Base-by-base conservation (phyloP, 1,284 basidiomycete species). In the Exobasidium cylindrosporum region DNA sequence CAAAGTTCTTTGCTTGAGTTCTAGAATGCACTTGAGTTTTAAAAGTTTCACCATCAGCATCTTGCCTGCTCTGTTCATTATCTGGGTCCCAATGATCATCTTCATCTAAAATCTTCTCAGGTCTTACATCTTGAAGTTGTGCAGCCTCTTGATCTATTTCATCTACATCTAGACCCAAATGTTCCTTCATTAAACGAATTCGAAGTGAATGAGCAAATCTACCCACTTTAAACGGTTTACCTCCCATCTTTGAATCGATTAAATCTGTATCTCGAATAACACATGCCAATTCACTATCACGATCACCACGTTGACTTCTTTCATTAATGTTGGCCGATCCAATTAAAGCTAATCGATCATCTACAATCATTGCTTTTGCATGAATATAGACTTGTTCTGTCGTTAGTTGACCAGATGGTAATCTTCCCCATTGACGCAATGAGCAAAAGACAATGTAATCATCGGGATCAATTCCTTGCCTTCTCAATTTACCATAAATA, bases 311-410 rank as follows among this genome's bases (percentile, higher is more conserved):
- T 80, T 93, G 91, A 31, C 91, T 95, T 32, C 95, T 87, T 81
- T 99, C 95, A 78, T 99, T 98, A 84, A 98, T 95, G 80, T 98
- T 98, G 21, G 95, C 95, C 62, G 93, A 96, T n/a, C 95, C 95
- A 71, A 97, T 97, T 68, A 98, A 92, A n/a, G 88, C 94, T 47
- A 96, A 84, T 32, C 93, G 88, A 77, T 99, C 95, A 79, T 98
- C 96, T 10, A 97, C 92, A 59, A 98, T 88, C 83, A 95, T 94
- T 29, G 88, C 79, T 81, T 86, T 79, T 66, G 69, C 74, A 61
- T 79, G 77, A 57, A 75, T 58, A 60, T 79, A 79, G 46, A 68
- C 76, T 82, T 92, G 89, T 80, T 97, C 95, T 0, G 93, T 96
- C 2, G 90, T 90, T 62, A 98, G 83, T 29, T 87, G 84, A 56